phyloP scores from a whole-genome alignment of 495 filamentous ascomycete genomes.

The Penicillium coffeae region DNA sequence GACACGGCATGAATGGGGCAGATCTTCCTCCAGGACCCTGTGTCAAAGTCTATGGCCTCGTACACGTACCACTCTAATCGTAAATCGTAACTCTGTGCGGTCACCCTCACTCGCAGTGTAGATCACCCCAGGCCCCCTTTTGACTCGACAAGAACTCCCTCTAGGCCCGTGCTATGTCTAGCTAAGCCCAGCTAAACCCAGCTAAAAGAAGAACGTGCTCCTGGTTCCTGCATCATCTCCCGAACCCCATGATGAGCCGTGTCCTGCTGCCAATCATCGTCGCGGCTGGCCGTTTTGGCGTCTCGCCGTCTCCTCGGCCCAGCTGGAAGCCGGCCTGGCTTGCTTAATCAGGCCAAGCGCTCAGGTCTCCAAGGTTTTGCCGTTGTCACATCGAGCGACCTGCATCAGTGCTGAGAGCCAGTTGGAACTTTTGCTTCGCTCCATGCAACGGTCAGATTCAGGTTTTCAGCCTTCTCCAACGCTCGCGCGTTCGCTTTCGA shows the following conservation, averaged over 20 bases:
- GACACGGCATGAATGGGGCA: too few relatives aligned
- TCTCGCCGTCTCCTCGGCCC: constrained; percentile 15
- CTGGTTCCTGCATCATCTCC: neutral
- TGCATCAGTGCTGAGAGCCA: neutral
- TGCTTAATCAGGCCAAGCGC: constrained; percentile 19
- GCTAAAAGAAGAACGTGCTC: neutral
- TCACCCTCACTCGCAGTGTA: neutral
- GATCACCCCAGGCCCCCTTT: neutral
- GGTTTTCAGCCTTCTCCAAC: neutral
- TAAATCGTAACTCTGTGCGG: neutral
- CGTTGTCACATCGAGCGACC: neutral
- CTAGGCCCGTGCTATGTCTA: too few relatives aligned
- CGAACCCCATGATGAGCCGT: neutral
- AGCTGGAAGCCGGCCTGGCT: constrained; percentile 16
- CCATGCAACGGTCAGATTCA: neutral
- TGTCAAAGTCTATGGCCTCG: too few relatives aligned
- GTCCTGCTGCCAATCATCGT: constrained; percentile 1
- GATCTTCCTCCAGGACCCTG: neutral
- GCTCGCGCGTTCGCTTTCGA: neutral
- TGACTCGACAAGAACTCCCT: too few relatives aligned
- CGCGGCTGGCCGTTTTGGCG: neutral
- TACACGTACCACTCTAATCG: neutral
- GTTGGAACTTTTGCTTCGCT: neutral
- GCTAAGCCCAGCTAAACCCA: too few relatives aligned
- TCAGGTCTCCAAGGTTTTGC: neutral